A percentile compares a stretch with the other conserved stretches of the same genome.
phyloP scores from a whole-genome alignment of 2,329 filamentous ascomycete species.

The Cladosporium sp. region DNA sequence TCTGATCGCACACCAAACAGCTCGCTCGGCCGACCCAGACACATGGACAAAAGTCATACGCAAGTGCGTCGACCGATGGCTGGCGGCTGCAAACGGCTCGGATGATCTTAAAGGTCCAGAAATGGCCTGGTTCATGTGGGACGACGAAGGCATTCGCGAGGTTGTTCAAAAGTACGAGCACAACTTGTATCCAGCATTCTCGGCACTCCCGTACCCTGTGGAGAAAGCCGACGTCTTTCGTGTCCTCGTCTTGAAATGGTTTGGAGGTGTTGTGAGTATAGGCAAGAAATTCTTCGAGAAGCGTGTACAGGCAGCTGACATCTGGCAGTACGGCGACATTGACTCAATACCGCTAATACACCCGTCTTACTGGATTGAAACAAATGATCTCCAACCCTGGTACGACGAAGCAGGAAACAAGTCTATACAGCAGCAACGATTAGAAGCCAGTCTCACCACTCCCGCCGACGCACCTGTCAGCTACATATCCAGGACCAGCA shows the following conservation, averaged over 20 bases:
- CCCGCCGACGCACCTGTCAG: background rate
- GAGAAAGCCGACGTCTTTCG: conserved; percentile 12
- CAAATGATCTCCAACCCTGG: background rate
- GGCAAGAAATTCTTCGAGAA: background rate
- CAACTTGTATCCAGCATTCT: background rate
- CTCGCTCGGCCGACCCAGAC: background rate
- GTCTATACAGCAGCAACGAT: background rate
- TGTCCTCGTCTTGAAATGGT: conserved; percentile 12
- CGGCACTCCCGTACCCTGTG: conserved; percentile 10
- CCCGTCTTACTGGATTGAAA: background rate
- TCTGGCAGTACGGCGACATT: background rate
- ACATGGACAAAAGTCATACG: background rate
- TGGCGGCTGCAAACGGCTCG: background rate
- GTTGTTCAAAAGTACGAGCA: conserved; percentile 9
- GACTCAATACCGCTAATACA: background rate
- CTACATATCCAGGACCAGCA: background rate
- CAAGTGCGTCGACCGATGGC: background rate
- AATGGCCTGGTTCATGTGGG: conserved; percentile 14
- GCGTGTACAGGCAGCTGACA: background rate
- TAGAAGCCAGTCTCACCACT: too few relatives aligned
- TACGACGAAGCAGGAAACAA: background rate
- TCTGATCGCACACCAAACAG: conserved; percentile 9
- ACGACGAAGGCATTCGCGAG: background rate
- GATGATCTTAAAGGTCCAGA: background rate
- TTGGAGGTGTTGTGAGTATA: conserved; percentile 10